These are phyloP conservation scores for Suhomyces bolitotheri DNA, from an alignment of 1,139 yeast species.

Conservation along the genomic window DNA sequence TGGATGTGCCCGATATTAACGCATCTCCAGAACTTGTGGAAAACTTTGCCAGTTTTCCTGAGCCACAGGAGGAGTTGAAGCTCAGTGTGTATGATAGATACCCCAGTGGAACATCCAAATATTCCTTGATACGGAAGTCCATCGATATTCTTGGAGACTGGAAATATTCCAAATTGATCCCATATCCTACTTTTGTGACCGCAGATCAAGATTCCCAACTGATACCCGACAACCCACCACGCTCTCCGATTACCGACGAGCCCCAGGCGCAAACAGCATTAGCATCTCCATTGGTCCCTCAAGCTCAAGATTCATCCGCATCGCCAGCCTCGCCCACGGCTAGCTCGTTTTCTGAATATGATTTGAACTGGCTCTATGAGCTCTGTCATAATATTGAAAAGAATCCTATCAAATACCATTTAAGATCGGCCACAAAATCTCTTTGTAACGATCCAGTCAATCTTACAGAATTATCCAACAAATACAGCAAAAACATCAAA, in stretches of 20 bases:
- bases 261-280: neutral
- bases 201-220: too few species aligned
- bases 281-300: constrained; percentile 6
- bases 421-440: constrained; percentile 42
- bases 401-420: constrained; percentile 52
- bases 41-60: constrained; percentile 43
- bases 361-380: constrained; percentile 38
- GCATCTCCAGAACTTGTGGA: constrained; percentile 31
- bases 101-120: constrained; percentile 58
- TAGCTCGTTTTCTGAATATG: constrained; percentile 17
- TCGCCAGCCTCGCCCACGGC: neutral
- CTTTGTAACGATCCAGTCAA: constrained; percentile 40
- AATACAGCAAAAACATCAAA: constrained; percentile 22
- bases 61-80: constrained; percentile 42
- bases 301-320: neutral
- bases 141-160: constrained; percentile 36
- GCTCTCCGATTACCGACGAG: neutral
- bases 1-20: constrained; percentile 44
- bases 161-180: constrained; percentile 29
- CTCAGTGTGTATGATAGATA: constrained; percentile 45
- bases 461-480: constrained; percentile 36
- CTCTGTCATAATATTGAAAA: constrained; percentile 49
- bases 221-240: neutral
- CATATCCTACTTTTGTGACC: constrained; percentile 19
- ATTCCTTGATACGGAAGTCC: constrained; percentile 43